phyloP scores from a whole-genome alignment of 2,329 filamentous ascomycete genomes.

The Xylariaceae sp. region DNA sequence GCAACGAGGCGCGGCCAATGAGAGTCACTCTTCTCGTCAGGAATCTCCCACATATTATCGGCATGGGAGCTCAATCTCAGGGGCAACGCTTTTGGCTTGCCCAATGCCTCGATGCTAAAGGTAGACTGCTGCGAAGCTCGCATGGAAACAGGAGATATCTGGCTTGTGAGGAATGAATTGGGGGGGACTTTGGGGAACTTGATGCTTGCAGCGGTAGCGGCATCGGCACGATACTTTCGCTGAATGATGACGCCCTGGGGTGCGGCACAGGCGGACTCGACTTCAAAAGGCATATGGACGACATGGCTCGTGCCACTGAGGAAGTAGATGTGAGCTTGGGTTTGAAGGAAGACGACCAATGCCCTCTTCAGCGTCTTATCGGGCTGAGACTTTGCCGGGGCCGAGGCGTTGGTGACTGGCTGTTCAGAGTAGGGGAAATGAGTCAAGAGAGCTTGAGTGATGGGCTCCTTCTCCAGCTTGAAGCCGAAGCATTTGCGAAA shows the following conservation, averaged over 20 bases:
- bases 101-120: slow-evolving; percentile 58
- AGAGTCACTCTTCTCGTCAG: slow-evolving; percentile 51
- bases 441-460: slow-evolving; percentile 83
- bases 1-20: slow-evolving; percentile 77
- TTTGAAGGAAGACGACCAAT: slow-evolving; percentile 86
- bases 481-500: slow-evolving; percentile 86
- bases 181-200: slow-evolving; percentile 65
- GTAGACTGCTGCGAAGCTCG: slow-evolving; percentile 48
- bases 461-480: slow-evolving; percentile 78
- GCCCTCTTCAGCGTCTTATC: slow-evolving; percentile 55
- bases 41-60: slow-evolving; percentile 57
- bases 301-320: slow-evolving; percentile 84
- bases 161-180: slow-evolving; percentile 78
- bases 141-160: slow-evolving; percentile 53
- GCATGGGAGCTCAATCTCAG: slow-evolving; percentile 52
- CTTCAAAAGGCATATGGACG: slow-evolving; percentile 90
- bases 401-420: slow-evolving; percentile 17
- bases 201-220: slow-evolving; percentile 49
- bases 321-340: slow-evolving; percentile 91
- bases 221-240: slow-evolving; percentile 62
- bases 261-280: slow-evolving; percentile 80
- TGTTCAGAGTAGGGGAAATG: slow-evolving; percentile 65
- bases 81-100: slow-evolving; percentile 53
- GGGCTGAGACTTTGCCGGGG: background rate
- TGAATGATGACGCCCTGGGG: slow-evolving; percentile 84